Conservation (phyloP, 257 asterid genomes). For the Penstemon davidsonii region DNA sequence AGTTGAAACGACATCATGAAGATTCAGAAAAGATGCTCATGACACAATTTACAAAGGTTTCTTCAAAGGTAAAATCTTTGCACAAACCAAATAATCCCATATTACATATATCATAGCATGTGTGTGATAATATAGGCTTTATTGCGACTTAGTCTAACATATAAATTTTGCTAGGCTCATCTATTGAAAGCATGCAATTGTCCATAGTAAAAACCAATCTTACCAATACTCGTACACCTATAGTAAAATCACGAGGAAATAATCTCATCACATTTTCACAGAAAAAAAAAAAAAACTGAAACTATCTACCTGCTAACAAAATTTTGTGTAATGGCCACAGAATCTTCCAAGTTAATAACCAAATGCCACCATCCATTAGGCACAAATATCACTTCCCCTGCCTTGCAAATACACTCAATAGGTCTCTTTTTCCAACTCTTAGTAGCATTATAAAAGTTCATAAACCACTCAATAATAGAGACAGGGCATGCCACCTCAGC, state of each 20-base stretch:
- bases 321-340: conserved; percentile 94
- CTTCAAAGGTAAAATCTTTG: too few relatives aligned
- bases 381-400: conserved; percentile 91
- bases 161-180: too few relatives aligned
- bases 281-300: conserved; percentile 12
- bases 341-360: conserved; percentile 90
- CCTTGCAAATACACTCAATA: conserved; percentile 84
- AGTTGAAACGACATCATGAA: too few relatives aligned
- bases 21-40: too few relatives aligned
- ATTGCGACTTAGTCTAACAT: too few relatives aligned
- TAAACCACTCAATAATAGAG: conserved; percentile 95
- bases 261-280: conserved; percentile 10
- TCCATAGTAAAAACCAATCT: too few relatives aligned
- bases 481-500: conserved; percentile 98
- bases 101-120: too few relatives aligned
- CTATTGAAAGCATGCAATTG: too few relatives aligned
- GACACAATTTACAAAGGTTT: too few relatives aligned
- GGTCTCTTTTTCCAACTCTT: conserved; percentile 72
- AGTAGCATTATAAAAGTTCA: conserved; percentile 82
- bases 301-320: conserved; percentile 79
- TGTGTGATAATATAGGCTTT: too few relatives aligned
- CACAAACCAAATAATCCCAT: too few relatives aligned
- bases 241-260: not conserved
- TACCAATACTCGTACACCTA: too few relatives aligned
- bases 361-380: conserved; percentile 99